These are phyloP conservation scores for Globisporangium echinulatum DNA, from an alignment of 352 stramenopile genomes.

Conservation along the genomic window DNA sequence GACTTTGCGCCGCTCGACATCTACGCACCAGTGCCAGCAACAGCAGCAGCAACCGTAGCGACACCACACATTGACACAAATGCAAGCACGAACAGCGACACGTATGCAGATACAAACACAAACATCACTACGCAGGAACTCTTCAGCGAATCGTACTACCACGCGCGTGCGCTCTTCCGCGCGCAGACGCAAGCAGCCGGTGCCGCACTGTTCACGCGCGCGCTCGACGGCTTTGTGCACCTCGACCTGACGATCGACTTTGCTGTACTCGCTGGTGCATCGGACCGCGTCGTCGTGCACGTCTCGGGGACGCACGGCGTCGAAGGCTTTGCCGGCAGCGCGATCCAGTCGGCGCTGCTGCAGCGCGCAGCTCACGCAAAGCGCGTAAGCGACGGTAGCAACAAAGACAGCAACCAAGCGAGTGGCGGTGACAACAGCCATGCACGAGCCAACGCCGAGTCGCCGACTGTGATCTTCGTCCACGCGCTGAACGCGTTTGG, in stretches of 20 bases:
- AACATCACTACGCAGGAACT: constrained; percentile 33
- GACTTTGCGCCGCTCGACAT: constrained; percentile 47
- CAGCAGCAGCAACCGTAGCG: neutral
- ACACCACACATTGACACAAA: neutral
- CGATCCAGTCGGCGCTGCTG: constrained; percentile 61
- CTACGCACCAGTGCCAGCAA: constrained; percentile 14
- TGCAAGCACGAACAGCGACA: neutral
- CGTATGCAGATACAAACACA: neutral
- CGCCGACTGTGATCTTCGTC: constrained; percentile 85
- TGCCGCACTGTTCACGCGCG: constrained; percentile 40
- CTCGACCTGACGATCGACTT: constrained; percentile 67
- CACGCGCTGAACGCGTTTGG: constrained; percentile 92
- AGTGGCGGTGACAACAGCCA: neutral
- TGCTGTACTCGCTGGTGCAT: constrained; percentile 40
- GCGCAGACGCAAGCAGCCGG: constrained; percentile 22
- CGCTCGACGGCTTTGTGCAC: constrained; percentile 27
- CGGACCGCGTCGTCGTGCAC: constrained; percentile 56
- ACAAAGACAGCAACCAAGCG: neutral
- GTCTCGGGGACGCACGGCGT: constrained; percentile 80
- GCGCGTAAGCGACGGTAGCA: no score
- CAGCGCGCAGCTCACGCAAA: constrained; percentile 11
- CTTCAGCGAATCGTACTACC: constrained; percentile 61
- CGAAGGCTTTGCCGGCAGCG: constrained; percentile 80
- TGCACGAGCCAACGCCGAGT: constrained; percentile 2
- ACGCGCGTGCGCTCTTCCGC: constrained; percentile 56